Conservation (phyloP, 2,329 filamentous ascomycete species). For the Fusarium metavorans region DNA sequence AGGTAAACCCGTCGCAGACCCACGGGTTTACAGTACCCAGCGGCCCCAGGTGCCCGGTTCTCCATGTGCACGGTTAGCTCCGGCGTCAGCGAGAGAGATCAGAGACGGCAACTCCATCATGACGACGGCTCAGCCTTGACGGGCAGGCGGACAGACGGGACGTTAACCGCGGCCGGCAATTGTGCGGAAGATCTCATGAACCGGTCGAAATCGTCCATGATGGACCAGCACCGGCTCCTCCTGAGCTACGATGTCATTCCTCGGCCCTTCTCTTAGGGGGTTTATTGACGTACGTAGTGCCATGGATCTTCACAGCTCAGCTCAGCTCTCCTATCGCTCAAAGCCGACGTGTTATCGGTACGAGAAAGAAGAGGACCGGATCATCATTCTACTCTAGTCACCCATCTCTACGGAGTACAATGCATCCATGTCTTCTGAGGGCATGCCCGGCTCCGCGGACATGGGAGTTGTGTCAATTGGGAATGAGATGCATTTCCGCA, state of each 20-base stretch:
- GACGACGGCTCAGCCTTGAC: conserved; percentile 31
- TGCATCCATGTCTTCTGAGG: conserved; percentile 29
- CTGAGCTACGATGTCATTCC: conserved; percentile 21
- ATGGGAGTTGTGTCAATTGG: conserved; percentile 17
- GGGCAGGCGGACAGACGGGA: conserved; percentile 25
- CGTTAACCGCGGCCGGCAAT: conserved; percentile 18
- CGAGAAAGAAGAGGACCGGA: conserved; percentile 6
- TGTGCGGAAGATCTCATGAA: conserved; percentile 19
- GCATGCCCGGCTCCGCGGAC: conserved; percentile 1
- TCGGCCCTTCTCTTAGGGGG: conserved; percentile 2
- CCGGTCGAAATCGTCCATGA: background rate
- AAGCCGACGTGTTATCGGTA: background rate
- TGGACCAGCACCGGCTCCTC: background rate
- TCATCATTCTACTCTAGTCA: background rate
- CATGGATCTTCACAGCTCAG: conserved; percentile 3
- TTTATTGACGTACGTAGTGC: background rate
- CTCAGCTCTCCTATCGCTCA: background rate
- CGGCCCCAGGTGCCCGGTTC: conserved; percentile 6
- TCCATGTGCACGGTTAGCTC: conserved; percentile 16
- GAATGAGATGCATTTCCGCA: conserved; percentile 26
- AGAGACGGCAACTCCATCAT: conserved; percentile 11
- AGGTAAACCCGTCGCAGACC: conserved; percentile 10
- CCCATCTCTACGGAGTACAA: background rate
- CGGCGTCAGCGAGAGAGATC: conserved; percentile 24
- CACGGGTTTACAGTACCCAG: conserved; percentile 2